Conservation (phyloP, 768 basidiomycete genomes). For the Lentinula edodes region DNA sequence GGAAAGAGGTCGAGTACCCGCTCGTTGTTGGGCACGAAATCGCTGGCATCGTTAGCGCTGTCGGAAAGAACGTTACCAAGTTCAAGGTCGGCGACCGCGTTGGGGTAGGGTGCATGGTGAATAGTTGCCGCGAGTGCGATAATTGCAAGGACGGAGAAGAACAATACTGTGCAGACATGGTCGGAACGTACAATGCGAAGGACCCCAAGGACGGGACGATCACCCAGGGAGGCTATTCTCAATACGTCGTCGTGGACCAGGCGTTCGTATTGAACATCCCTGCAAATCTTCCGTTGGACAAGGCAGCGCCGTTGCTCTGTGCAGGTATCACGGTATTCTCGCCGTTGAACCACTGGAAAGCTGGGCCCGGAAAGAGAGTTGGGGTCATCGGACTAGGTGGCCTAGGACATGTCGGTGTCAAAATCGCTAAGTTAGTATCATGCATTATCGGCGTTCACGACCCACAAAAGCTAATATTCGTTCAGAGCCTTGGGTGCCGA, state of each 20-base stretch:
- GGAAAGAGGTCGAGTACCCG: conserved; percentile 25
- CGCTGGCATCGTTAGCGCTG: conserved; percentile 43
- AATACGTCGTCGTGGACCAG: conserved; percentile 39
- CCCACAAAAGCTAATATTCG: conserved; percentile 33
- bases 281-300: conserved; percentile 39
- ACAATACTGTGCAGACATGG: conserved; percentile 34
- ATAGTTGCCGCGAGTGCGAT: conserved; percentile 43
- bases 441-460: conserved; percentile 1
- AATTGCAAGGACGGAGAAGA: conserved; percentile 47
- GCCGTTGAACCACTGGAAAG: conserved; percentile 44
- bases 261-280: conserved; percentile 60
- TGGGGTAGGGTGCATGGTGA: conserved; percentile 48
- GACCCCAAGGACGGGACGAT: conserved; percentile 35
- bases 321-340: conserved; percentile 62
- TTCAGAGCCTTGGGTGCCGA: conserved; percentile 40
- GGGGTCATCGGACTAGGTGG: conserved; percentile 66
- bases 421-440: background rate
- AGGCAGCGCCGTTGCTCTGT: conserved; percentile 62
- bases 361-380: conserved; percentile 57
- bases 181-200: conserved; percentile 33
- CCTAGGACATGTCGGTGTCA: conserved; percentile 25
- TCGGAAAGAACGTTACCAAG: conserved; percentile 48
- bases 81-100: conserved; percentile 55
- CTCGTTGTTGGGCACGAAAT: conserved; percentile 49
- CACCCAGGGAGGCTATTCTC: conserved; percentile 44